Evolutionary conservation across 1,284 basidiomycete genomes (phyloP), one percentile per base, ranked within the genome.

Genomic region (Singerocomus rubriflavus): DNA sequence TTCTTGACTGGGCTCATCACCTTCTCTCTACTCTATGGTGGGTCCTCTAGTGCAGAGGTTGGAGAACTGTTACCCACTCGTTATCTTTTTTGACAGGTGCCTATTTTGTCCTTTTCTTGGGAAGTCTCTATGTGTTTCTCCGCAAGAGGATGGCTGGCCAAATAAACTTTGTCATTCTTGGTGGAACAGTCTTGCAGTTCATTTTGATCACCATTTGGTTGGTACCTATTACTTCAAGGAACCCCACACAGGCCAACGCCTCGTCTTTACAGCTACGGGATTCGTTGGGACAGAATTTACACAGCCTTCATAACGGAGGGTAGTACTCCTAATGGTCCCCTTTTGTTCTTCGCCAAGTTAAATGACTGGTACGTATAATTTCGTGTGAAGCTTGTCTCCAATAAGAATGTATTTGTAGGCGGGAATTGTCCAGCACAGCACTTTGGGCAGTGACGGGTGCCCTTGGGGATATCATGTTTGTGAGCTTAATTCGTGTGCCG

Each of bases 381-480:
- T 30, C 10, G 6, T 21, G 8, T 14, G n/a, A 33, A 33, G 33
- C 13, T 30, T 39, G 4, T 16, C 17, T 30, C 8, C 14, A 33
- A 5, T 30, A 32, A 39, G 16, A 41, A 34, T 11, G 9, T 9
- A 13, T 29, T 32, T 29, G 25, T 25, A 53, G 51, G 52, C 43
- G 51, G 26, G 52, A 53, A 32, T 6, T 53, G 7, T 38, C 52
- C 26, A 53, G 44, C 14, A 43, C 52, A 6, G 44, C 51, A 3
- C 39, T 53, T 25, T 53, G 50, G 51, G 52, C 51, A 4, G 39
- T 53, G 39, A 53, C 44, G 5, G 26, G 44, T 36, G 43, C 31
- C 10, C 31, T 53, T 2, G 52, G 52, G 16, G 52, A 53, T 38
- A 21, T 53, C 8, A 32, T 53, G 51, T 53, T 53, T 53, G 50